Conservation (phyloP, 805 yeast species). For the Tetrapisispora iriomotensis region DNA sequence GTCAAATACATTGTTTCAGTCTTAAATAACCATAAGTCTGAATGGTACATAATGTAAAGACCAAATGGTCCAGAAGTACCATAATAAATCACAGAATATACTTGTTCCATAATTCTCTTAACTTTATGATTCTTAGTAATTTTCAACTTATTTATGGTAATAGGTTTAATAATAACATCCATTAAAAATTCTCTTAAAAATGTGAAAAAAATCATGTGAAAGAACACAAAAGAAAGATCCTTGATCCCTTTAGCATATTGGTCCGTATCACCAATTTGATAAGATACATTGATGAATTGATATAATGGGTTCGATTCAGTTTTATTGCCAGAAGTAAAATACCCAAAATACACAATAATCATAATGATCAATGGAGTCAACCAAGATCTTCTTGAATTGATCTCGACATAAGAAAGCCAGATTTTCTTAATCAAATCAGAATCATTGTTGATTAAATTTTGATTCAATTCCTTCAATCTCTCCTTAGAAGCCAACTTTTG, state of each 20-base stretch:
- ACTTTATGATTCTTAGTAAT: conserved; percentile 36
- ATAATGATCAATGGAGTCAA: conserved; percentile 45
- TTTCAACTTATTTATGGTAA: conserved; percentile 37
- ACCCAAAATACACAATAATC: conserved; percentile 31
- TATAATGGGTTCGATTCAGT: conserved; percentile 47
- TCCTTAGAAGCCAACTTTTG: conserved; percentile 31
- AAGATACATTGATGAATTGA: conserved; percentile 49
- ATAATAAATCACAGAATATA: conserved; percentile 68
- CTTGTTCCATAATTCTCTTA: conserved; percentile 78
- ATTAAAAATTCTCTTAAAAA: conserved; percentile 78
- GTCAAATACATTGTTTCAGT: conserved; percentile 62
- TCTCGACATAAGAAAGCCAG: conserved; percentile 43
- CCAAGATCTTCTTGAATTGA: conserved; percentile 51
- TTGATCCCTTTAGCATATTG: conserved; percentile 71
- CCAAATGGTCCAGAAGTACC: conserved; percentile 73
- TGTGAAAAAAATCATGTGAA: conserved; percentile 71
- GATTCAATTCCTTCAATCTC: conserved; percentile 6
- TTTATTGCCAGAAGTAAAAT: conserved; percentile 40
- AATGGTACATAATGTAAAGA: conserved; percentile 64
- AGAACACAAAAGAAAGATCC: conserved; percentile 66
- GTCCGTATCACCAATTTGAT: conserved; percentile 45
- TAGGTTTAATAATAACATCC: conserved; percentile 65
- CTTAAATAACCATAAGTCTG: conserved; percentile 78
- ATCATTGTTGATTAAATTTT: conserved; percentile 30
- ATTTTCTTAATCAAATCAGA: conserved; percentile 41